A percentile compares a stretch with the other conserved stretches of the same genome.
phyloP scores from a whole-genome alignment of 306 rosid genomes.

The Cucurbita argyrosperma region DNA sequence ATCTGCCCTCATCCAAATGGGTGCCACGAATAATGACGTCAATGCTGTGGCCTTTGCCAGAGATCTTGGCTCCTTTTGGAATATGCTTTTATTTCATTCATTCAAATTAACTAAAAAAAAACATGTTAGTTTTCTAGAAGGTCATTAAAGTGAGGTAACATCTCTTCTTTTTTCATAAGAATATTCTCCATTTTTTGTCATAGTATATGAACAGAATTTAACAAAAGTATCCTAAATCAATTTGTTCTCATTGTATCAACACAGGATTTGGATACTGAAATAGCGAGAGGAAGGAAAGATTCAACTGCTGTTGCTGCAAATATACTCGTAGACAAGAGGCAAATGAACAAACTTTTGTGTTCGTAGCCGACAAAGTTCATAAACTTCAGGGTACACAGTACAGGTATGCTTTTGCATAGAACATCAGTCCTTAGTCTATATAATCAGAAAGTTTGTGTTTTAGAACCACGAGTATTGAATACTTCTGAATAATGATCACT shows the following conservation, averaged over 20 bases:
- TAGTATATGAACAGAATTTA: not conserved
- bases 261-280: slow-evolving; percentile 93
- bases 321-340: slow-evolving; percentile 79
- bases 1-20: slow-evolving; percentile 89
- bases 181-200: not conserved
- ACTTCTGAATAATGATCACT: not conserved
- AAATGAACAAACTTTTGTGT: slow-evolving; percentile 76
- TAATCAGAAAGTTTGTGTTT: not conserved
- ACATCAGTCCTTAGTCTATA: not conserved
- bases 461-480: not conserved
- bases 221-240: not conserved
- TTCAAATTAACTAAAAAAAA: not conserved
- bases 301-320: slow-evolving; percentile 77
- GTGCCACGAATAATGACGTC: slow-evolving; percentile 64
- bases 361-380: not conserved
- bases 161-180: not conserved
- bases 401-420: not conserved
- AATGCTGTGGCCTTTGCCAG: slow-evolving; percentile 58
- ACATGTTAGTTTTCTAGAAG: not conserved
- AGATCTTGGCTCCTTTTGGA: slow-evolving; percentile 19
- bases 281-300: slow-evolving; percentile 39
- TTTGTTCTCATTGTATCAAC: slow-evolving; percentile 1
- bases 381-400: not conserved
- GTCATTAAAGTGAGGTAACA: not conserved
- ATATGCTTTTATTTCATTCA: not conserved